phyloP scores from a whole-genome alignment of 106 monocot genomes.

The Cymbidium sinense region DNA sequence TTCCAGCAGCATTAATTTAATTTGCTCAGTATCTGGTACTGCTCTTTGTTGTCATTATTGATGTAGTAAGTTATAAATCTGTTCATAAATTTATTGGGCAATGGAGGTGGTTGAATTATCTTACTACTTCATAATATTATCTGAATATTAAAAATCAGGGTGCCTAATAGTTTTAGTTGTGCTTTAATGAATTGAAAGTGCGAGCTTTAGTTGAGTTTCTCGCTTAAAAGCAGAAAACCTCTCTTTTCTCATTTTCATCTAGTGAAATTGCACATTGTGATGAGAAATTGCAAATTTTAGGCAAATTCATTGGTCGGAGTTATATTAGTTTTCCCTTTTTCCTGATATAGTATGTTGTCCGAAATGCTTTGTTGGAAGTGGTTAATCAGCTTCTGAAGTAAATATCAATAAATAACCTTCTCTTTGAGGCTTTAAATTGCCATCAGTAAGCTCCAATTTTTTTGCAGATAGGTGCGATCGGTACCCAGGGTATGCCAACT shows the following conservation, averaged over 20 bases:
- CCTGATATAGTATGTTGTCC: background rate
- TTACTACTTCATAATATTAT: background rate
- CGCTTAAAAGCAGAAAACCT: background rate
- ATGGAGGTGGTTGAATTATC: background rate
- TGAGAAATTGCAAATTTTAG: background rate
- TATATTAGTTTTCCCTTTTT: background rate
- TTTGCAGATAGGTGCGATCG: constrained; percentile 77
- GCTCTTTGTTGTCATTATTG: background rate
- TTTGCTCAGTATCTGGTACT: too few relatives aligned
- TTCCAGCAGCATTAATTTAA: too few relatives aligned
- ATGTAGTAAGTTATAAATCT: background rate
- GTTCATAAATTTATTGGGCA: background rate
- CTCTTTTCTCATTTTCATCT: background rate
- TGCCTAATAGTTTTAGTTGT: background rate
- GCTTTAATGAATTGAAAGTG: background rate
- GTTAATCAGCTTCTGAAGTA: background rate
- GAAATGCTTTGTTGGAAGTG: background rate
- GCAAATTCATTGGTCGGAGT: background rate
- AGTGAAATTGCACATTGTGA: background rate
- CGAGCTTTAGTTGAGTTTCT: background rate
- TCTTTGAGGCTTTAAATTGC: background rate
- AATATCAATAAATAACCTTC: background rate
- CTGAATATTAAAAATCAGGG: background rate
- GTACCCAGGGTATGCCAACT: constrained; percentile 57
- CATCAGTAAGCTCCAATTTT: background rate